Evolutionary conservation across 2,329 filamentous ascomycete genomes (phyloP), one percentile per base, ranked within the genome.

Genomic region (Ceratocystis cacaofunesta): DNA sequence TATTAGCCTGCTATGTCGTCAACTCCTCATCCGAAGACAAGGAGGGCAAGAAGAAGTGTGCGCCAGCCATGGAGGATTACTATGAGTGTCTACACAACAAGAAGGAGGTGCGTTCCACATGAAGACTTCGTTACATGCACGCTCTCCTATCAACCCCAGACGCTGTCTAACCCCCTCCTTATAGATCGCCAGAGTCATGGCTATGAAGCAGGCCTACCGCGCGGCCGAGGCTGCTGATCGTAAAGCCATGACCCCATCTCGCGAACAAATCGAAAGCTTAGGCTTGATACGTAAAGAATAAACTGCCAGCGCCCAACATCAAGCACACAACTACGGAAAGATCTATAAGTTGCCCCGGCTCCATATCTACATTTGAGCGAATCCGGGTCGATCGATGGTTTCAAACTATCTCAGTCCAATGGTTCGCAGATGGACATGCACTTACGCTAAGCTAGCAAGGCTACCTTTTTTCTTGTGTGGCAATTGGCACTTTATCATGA

Each of bases 71-170:
- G 70, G 94, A 99, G 76, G 94, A 99, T 75, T 99, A 99, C 80
- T 95, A 96, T 76, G 94, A 99, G 80, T 99, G 95, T 77, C 79
- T 99, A 74, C 94, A 99, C 76, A 94, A 99, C 82, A 91, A 88
- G 82, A 99, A 99, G 80, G 94, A 99, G 90, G 94, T 97, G 73
- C 67, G 84, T 76, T 36, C 2, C 15, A 19, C 28, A 15, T 30
- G 22, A n/a, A 36, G 17, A 28, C 15, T n/a, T 19, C 17, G n/a
- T 36, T 6, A 15, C 4, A n/a, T 36, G 17, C 41, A 41, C 28
- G 2, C 32, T 22, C 19, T n/a, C 44, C 30, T 65, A 48, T 44
- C 22, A 41, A 12, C 10, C 36, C 36, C 36, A 15, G 19, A 12
- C 22, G 22, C 30, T 28, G 19, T 41, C 41, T 65, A 60, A 61